phyloP scores from a whole-genome alignment of 108 stramenopile species.

The Skeletonema grethae region DNA sequence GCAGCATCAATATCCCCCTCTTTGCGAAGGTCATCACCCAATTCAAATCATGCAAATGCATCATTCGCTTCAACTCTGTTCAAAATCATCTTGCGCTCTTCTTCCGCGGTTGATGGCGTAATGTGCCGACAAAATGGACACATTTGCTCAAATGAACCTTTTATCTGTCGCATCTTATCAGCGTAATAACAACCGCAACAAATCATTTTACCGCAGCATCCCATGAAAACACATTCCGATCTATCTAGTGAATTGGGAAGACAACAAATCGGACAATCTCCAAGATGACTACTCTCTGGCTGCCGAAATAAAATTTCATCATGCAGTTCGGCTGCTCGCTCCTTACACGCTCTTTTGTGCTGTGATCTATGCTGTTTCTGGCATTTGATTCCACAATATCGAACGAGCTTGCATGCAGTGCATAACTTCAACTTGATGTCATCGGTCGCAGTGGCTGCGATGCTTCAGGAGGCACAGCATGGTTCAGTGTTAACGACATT shows the following conservation, averaged over 20 bases:
- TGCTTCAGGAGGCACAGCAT: neutral
- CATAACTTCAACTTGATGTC: neutral
- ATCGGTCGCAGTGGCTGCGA: neutral
- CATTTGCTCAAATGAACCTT: neutral
- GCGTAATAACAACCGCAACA: neutral
- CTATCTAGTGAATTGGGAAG: neutral
- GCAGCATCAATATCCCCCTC: neutral
- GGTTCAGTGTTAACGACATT: no score
- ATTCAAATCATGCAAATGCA: neutral
- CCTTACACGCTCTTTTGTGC: neutral
- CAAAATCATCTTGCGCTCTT: neutral
- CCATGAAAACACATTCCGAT: neutral
- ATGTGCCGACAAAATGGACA: conserved; percentile 2
- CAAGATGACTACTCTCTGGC: conserved; percentile 1
- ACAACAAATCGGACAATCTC: conserved; percentile 2
- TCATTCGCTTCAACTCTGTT: conserved; percentile 7
- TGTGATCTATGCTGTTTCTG: neutral
- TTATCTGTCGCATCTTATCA: neutral
- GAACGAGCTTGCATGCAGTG: neutral
- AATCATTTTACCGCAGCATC: neutral
- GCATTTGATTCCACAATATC: neutral
- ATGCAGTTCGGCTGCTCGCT: neutral
- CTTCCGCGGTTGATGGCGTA: neutral
- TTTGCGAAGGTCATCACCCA: neutral
- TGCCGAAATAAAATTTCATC: conserved; percentile 1